Evolutionary conservation across 306 rosid species (phyloP).

Genomic region (Malus sieversii): DNA sequence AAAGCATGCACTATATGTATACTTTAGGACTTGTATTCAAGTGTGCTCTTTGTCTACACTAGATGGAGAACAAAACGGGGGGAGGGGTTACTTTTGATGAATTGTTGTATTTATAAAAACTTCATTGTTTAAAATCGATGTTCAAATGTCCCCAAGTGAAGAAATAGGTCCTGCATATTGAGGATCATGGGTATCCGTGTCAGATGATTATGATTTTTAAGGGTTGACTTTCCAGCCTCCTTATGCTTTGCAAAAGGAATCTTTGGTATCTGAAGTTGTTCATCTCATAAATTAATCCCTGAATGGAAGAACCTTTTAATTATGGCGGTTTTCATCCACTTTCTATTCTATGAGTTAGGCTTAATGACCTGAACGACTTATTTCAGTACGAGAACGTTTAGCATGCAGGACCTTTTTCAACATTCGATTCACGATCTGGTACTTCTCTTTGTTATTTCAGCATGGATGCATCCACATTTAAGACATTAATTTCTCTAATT

Average conservation of each 20-base stretch:
- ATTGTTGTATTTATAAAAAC: not conserved
- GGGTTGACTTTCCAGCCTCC: not conserved
- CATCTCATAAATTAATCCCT: not conserved
- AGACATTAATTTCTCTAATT: not conserved
- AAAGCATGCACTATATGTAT: not conserved
- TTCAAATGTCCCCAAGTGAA: not conserved
- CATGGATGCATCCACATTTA: not conserved
- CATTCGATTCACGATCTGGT: not conserved
- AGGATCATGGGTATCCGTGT: not conserved
- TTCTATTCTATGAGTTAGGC: not conserved
- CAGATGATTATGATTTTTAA: not conserved
- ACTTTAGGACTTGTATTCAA: not conserved
- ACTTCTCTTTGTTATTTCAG: not conserved
- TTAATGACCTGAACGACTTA: not conserved
- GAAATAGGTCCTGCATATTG: not conserved
- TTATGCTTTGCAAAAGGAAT: not conserved
- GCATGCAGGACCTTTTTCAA: not conserved
- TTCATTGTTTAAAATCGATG: too few relatives aligned
- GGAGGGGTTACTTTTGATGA: not conserved
- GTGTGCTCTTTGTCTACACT: not conserved
- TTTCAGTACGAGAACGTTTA: not conserved
- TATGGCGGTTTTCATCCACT: not conserved
- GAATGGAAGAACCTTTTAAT: not conserved
- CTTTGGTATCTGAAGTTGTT: not conserved
- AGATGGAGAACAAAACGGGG: not conserved